A percentile compares a stretch with the other conserved stretches of the same genome.
Evolutionary conservation across 495 filamentous ascomycete species (phyloP).

Genomic region (Xylaria venustula): DNA sequence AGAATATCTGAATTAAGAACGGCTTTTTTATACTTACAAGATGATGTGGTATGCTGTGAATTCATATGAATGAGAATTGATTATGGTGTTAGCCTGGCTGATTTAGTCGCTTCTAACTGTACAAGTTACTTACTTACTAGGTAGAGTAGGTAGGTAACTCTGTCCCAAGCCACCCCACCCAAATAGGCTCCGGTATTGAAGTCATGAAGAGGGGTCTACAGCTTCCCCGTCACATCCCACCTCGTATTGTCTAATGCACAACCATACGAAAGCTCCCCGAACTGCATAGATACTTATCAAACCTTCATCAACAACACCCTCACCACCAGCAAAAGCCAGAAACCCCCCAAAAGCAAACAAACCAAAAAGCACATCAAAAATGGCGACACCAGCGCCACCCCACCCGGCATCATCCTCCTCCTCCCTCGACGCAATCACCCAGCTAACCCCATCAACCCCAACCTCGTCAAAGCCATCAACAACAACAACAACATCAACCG

Average conservation of each 20-base stretch:
- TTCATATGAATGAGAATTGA: too few relatives aligned
- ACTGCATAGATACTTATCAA: not conserved
- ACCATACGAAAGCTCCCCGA: not conserved
- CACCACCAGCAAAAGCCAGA: not conserved
- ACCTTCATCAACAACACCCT: not conserved
- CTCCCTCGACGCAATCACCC: not conserved
- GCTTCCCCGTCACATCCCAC: not conserved
- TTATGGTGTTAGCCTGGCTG: too few relatives aligned
- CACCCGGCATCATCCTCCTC: not conserved
- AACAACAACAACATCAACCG: conserved; percentile 1
- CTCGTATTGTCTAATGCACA: not conserved
- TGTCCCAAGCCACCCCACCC: not conserved
- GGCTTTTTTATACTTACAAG: too few relatives aligned
- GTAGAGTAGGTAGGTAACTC: too few relatives aligned
- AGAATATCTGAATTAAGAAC: too few relatives aligned
- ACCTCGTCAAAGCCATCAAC: not conserved
- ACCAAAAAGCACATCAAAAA: not conserved
- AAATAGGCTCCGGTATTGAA: too few relatives aligned
- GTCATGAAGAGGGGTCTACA: too few relatives aligned
- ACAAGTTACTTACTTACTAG: too few relatives aligned
- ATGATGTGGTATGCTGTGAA: too few relatives aligned
- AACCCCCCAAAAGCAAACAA: not conserved
- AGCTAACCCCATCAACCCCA: conserved; percentile 7
- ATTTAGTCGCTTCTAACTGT: too few relatives aligned
- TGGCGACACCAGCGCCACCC: conserved; percentile 11